Evolutionary conservation across 495 filamentous ascomycete species (phyloP), one percentile per base, ranked within the genome.

Genomic region (Daldinia vernicosa): DNA sequence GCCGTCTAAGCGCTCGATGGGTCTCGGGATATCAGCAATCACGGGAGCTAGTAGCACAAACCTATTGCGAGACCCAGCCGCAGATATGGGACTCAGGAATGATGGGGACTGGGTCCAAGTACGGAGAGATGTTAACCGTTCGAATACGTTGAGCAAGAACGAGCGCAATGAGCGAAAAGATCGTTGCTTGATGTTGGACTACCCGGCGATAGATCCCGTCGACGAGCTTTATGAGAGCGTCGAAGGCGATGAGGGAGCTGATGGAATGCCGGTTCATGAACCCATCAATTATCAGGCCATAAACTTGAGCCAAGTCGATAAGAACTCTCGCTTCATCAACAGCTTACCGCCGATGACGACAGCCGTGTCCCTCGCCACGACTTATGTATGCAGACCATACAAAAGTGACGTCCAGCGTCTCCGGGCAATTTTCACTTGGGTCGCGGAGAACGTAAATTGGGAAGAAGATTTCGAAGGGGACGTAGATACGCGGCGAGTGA

Each of bases 351-450:
- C 93, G 2, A 91, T 91, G 81, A 95, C 90, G 1, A 98, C 92
- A 37, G 87, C 95, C 0, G 86, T 90, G 57, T 92, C 89, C 61
- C 86, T 99, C 24, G 94, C 94, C 1, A 94, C 96, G 60, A 92
- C 91, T 6, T 97, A 97, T 74, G 89, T 99, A 28, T 98, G 96
- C 74, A 89, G 96, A 47, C 96, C 96, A 5, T 97, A 98, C 76
- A 88, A 94, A 56, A 97, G 92, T 77, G 96, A 98, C 72, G 92
- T 97, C 1, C 95, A 99, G 75, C 87, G 94, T 39, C 83, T 98
- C 4, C 87, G 95, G 22, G 93, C 95, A 1, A 97, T 98, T 56
- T 99, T 97, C 75, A 97, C 91, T 9, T 99, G 95, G 94, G 92
- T 97, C 28, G 88, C 93, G 19, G 95, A 98, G 77, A 95, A 95